These are phyloP conservation scores for Aspergillus luchuensis DNA, from an alignment of 2,329 filamentous ascomycete species.

Conservation along the genomic window DNA sequence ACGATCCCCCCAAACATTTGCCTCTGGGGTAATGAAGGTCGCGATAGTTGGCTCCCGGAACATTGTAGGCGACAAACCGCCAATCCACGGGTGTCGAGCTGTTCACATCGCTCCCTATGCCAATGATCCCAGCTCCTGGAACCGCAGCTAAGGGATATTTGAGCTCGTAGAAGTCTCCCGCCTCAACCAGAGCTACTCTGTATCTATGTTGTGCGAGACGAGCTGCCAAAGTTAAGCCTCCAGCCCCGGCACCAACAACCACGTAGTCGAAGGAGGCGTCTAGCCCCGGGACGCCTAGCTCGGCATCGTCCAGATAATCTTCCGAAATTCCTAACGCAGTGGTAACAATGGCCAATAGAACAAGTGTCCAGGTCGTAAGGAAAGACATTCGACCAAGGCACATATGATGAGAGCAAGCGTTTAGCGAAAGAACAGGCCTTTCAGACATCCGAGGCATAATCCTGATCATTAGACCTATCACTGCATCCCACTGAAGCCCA, in stretches of 20 bases:
- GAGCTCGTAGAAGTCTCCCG: slow-evolving; percentile 53
- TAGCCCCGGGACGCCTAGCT: slow-evolving; percentile 13
- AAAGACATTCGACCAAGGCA: neutral
- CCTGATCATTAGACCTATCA: neutral
- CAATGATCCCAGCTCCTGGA: slow-evolving; percentile 25
- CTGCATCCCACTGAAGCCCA: neutral
- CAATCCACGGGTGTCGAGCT: slow-evolving; percentile 51
- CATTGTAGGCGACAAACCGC: slow-evolving; percentile 52
- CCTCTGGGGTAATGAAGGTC: slow-evolving; percentile 33
- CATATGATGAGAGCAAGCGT: neutral
- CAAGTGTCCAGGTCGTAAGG: neutral
- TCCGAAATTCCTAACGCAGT: neutral
- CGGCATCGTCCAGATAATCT: neutral
- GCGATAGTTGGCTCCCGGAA: slow-evolving; percentile 49
- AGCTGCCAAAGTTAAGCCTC: slow-evolving; percentile 48
- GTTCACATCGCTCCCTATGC: slow-evolving; percentile 24
- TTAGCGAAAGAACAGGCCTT: neutral
- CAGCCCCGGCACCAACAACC: slow-evolving; percentile 43
- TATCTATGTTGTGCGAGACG: slow-evolving; percentile 54
- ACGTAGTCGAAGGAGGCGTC: slow-evolving; percentile 33
- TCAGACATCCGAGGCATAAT: neutral
- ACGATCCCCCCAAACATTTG: slow-evolving; percentile 35
- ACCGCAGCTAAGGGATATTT: slow-evolving; percentile 57
- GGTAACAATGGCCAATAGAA: neutral
- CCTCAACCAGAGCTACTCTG: slow-evolving; percentile 42